Evolutionary conservation across 169 alveolate species (phyloP), one percentile per base, ranked within the genome.

Genomic region (Plasmodium reichenowi): DNA sequence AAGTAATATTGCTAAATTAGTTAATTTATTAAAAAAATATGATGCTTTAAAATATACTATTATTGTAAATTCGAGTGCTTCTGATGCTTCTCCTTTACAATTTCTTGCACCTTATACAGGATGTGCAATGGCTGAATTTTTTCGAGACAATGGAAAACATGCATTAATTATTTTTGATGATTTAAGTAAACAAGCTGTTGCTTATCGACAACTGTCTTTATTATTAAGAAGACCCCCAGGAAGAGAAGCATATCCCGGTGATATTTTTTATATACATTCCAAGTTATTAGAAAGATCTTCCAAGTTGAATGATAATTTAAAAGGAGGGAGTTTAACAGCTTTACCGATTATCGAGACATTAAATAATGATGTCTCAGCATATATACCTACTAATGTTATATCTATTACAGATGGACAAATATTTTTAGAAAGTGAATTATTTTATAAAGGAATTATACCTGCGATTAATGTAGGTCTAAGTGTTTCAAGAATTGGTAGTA

Each of bases 11-110:
- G 98, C 99, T 15, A 95, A 97, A 87, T 96, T 97, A 59, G 97
- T 96, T 66, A 95, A 96, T 90, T 92, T 95, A 7, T 92, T 97
- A 17, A 96, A 95, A 74, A 95, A 97, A 56, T 80, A 96, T 86
- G 99, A 96, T 68, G 97, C 98, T 67, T 89, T 98, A 95, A 96
- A 97, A 88, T 98, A 98, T 96, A 95, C 99, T 59, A 97, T 96
- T 17, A 96, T 98, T 56, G 98, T 98, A 20, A 99, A 99, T 52
- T 99, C 99, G 56, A 98, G 99, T n/a, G 99, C 99, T n/a, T 97
- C 99, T 9, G 99, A 98, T 93, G 99, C 99, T 24, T 99, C 99
- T 12, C 99, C 99, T 24, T 94, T 98, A 63, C 99, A 98, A 95
- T 98, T 97, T 94, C 94, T 98, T 64, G 99, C 99, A 15, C 99